These are phyloP conservation scores for Schizopora paradoxa DNA, from an alignment of 1,284 basidiomycete genomes.

Conservation along the genomic window DNA sequence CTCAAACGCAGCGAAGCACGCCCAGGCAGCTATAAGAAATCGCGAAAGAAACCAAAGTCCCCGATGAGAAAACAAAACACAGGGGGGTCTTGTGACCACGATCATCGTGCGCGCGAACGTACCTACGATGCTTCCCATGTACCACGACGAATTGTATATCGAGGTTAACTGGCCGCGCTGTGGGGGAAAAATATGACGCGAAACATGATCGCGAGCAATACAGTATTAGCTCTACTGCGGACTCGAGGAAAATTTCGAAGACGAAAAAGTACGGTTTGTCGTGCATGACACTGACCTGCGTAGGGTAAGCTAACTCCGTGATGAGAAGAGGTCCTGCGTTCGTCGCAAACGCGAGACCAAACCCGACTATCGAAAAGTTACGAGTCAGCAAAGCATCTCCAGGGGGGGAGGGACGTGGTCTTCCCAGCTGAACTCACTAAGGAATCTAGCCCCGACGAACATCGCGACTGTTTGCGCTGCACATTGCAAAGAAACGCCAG, in stretches of 20 bases:
- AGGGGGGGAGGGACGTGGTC: neutral
- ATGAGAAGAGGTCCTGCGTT: slow-evolving; percentile 62
- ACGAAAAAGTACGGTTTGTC: neutral
- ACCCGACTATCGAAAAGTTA: slow-evolving; percentile 41
- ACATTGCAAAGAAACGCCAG: slow-evolving; percentile 53
- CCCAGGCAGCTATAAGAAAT: slow-evolving; percentile 36
- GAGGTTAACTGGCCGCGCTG: slow-evolving; percentile 57
- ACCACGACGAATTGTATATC: slow-evolving; percentile 61
- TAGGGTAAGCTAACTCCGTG: slow-evolving; percentile 68
- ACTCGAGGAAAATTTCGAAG: neutral
- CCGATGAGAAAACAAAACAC: neutral
- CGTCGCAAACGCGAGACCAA: slow-evolving; percentile 56
- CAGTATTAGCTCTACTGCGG: neutral
- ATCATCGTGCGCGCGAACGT: no score
- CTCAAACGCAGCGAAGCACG: slow-evolving; percentile 51
- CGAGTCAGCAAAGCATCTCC: neutral
- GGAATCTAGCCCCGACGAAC: slow-evolving; percentile 52
- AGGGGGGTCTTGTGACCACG: no score
- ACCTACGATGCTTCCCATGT: slow-evolving; percentile 58
- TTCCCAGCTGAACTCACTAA: slow-evolving; percentile 34
- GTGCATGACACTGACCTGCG: slow-evolving; percentile 47
- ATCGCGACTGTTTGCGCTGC: slow-evolving; percentile 42
- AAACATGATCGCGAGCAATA: slow-evolving; percentile 3
- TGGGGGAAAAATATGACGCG: neutral
- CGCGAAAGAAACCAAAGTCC: neutral